Conservation (phyloP, 2,329 filamentous ascomycete genomes). For the Epichloe baconii region DNA sequence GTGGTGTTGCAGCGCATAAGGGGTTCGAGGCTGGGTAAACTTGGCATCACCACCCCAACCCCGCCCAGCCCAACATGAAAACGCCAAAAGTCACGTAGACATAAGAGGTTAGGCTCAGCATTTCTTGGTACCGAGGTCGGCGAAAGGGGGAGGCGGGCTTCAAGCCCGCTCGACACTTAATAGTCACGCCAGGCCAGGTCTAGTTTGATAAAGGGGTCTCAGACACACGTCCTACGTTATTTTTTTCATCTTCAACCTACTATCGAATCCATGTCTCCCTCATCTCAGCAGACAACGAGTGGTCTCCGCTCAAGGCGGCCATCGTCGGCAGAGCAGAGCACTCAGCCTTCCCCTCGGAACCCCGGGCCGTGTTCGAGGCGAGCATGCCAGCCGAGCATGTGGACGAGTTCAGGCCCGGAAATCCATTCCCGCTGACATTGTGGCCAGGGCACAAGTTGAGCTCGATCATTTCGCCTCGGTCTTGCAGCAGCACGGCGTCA, state of each 20-base stretch:
- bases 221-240: not conserved
- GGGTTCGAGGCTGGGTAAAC: too few relatives aligned
- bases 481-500: slow-evolving; percentile 11
- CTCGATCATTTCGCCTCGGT: slow-evolving; percentile 14
- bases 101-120: too few relatives aligned
- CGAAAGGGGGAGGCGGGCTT: too few relatives aligned
- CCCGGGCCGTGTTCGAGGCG: slow-evolving; percentile 10
- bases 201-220: not conserved
- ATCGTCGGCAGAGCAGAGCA: slow-evolving; percentile 15
- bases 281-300: slow-evolving; percentile 13
- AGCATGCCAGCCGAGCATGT: slow-evolving; percentile 9
- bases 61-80: too few relatives aligned
- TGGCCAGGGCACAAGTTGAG: slow-evolving; percentile 12
- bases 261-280: not conserved
- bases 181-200: not conserved
- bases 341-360: slow-evolving; percentile 13
- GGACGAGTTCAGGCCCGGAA: slow-evolving; percentile 9
- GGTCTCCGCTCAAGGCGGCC: slow-evolving; percentile 14
- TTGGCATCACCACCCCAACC: too few relatives aligned
- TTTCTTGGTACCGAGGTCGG: too few relatives aligned
- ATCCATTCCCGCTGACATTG: slow-evolving; percentile 12
- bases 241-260: not conserved
- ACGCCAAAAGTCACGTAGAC: too few relatives aligned
- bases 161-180: not conserved
- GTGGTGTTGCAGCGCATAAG: too few relatives aligned